Evolutionary conservation across 192 early-diverging fungal species (phyloP).

Genomic region (Umbelopsis sp.): DNA sequence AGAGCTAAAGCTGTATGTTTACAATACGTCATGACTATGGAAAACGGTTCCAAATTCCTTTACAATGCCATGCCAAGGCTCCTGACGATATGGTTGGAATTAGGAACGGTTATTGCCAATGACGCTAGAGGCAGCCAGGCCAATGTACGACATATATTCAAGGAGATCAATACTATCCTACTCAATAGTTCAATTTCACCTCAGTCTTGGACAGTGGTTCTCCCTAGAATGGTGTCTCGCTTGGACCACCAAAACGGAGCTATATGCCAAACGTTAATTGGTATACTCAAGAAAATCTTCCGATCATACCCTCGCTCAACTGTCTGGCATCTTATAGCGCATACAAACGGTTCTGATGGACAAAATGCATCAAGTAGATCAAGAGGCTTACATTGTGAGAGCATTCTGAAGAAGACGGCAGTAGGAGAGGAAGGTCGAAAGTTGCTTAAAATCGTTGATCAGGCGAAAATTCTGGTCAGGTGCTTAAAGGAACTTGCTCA

Average conservation of each 20-base stretch:
- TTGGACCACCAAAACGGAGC: background rate
- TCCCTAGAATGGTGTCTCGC: conserved; percentile 13
- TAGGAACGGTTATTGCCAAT: conserved; percentile 42
- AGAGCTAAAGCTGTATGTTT: conserved; percentile 19
- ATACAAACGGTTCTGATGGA: background rate
- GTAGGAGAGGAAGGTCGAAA: background rate
- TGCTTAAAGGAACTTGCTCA: background rate
- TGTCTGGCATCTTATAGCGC: conserved; percentile 21
- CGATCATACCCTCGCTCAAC: background rate
- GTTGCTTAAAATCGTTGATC: background rate
- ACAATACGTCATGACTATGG: conserved; percentile 49
- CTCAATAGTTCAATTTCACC: background rate
- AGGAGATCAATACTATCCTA: background rate
- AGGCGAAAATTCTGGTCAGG: background rate
- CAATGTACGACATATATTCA: background rate
- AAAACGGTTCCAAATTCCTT: conserved; percentile 73
- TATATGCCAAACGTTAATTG: background rate
- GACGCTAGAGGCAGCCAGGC: background rate
- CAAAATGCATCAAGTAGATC: conserved; percentile 11
- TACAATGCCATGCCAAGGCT: conserved; percentile 85
- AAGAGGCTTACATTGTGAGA: background rate
- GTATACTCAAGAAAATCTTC: conserved; percentile 10
- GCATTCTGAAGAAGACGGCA: background rate
- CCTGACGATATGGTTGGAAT: conserved; percentile 83
- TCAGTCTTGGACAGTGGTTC: background rate